phyloP scores from a whole-genome alignment of 1,139 yeast genomes.

The Blastobotrys indianensis region DNA sequence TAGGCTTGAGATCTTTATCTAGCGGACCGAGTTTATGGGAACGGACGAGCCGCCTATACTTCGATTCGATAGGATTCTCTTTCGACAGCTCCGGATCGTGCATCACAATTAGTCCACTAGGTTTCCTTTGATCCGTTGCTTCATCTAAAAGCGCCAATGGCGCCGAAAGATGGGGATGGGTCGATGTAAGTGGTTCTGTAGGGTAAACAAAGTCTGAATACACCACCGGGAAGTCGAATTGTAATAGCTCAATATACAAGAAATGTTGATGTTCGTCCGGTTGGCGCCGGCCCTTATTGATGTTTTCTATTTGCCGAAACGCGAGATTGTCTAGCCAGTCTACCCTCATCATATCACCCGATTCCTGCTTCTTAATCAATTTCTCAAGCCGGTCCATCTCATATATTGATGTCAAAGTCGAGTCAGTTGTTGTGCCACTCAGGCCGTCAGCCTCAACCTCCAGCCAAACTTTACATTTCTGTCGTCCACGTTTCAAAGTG shows the following conservation, averaged over 20 bases:
- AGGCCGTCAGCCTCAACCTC: constrained; percentile 34
- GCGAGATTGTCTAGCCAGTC: constrained; percentile 76
- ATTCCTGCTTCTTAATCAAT: constrained; percentile 57
- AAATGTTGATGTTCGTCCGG: constrained; percentile 36
- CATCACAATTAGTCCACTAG: constrained; percentile 40
- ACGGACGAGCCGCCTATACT: constrained; percentile 78
- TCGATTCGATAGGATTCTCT: constrained; percentile 80
- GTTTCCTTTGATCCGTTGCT: constrained; percentile 13
- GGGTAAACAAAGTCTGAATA: constrained; percentile 56
- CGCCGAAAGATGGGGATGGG: constrained; percentile 29
- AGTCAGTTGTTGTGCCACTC: constrained; percentile 28
- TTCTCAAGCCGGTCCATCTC: constrained; percentile 44
- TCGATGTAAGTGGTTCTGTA: constrained; percentile 13
- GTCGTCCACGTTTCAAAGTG: constrained; percentile 53
- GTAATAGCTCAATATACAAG: constrained; percentile 63
- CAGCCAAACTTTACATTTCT: constrained; percentile 43
- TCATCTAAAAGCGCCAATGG: constrained; percentile 29
- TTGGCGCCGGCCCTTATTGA: constrained; percentile 29
- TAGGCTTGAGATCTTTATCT: constrained; percentile 84
- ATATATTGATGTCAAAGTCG: constrained; percentile 25
- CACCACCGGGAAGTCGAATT: constrained; percentile 76
- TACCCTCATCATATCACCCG: constrained; percentile 55
- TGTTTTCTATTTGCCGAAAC: constrained; percentile 50
- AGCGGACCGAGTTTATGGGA: constrained; percentile 68
- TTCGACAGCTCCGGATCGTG: constrained; percentile 61